Percentiles rank a stretch among this genome's conserved stretches.
phyloP scores from a whole-genome alignment of 768 basidiomycete genomes.

The Tricholoma bakamatsutake region DNA sequence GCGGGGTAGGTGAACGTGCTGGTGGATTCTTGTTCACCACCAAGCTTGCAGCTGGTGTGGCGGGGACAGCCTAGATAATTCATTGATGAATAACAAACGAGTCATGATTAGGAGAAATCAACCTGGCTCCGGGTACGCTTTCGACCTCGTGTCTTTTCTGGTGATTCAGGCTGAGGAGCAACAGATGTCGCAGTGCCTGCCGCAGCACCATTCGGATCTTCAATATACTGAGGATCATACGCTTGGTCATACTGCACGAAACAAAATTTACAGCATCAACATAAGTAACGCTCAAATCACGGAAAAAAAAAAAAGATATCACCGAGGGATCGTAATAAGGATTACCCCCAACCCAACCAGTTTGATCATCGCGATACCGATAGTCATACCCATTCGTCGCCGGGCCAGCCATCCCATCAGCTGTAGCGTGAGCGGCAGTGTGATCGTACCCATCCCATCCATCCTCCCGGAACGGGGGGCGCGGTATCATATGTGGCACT shows the following conservation, averaged over 20 bases:
- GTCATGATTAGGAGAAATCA: conserved; percentile 1
- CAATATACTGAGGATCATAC: conserved; percentile 54
- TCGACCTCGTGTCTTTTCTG: conserved; percentile 55
- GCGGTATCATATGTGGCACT: conserved; percentile 40
- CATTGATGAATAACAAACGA: conserved; percentile 1
- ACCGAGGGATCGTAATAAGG: conserved; percentile 59
- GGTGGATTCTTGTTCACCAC: conserved; percentile 64
- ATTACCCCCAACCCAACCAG: conserved; percentile 37
- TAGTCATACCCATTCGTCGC: conserved; percentile 47
- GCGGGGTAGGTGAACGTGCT: conserved; percentile 79
- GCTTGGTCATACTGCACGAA: conserved; percentile 45
- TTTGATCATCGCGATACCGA: conserved; percentile 58
- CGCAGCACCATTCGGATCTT: conserved; percentile 36
- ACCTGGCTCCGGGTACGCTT: conserved; percentile 62
- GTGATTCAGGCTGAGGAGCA: conserved; percentile 19
- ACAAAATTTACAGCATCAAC: neutral
- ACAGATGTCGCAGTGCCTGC: conserved; percentile 31
- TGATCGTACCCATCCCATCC: conserved; percentile 57
- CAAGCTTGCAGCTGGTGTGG: conserved; percentile 58
- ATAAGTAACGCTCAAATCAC: neutral
- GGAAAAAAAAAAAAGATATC: conserved; percentile 17
- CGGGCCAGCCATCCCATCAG: conserved; percentile 42
- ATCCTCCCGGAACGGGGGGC: conserved; percentile 45
- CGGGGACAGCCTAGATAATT: conserved; percentile 47
- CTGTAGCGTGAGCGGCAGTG: conserved; percentile 21